phyloP scores from a whole-genome alignment of 73 alveolate species.

The Breviolum minutum region DNA sequence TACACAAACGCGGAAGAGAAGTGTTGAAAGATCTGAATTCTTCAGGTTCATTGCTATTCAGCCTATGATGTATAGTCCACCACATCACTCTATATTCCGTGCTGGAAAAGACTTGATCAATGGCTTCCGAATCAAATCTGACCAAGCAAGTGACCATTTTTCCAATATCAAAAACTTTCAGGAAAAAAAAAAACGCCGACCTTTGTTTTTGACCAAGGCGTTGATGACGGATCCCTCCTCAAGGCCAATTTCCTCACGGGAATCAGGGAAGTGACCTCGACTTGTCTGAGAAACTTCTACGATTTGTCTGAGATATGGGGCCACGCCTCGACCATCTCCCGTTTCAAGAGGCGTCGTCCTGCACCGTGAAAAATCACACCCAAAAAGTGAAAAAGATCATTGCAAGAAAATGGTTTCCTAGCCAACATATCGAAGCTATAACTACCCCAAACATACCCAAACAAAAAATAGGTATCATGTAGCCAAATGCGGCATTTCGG shows the following conservation, averaged over 20 bases:
- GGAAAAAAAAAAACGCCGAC: not conserved
- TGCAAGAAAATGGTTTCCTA: too few species aligned
- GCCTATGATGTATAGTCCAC: not conserved
- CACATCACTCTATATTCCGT: not conserved
- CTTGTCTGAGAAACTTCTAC: not conserved
- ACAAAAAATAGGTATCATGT: not conserved
- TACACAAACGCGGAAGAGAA: not conserved
- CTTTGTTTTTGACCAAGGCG: slow-evolving; percentile 31
- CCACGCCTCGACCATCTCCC: not conserved
- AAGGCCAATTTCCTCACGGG: slow-evolving; percentile 13
- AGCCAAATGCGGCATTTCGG: not conserved
- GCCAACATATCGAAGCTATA: too few species aligned
- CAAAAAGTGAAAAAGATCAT: too few species aligned
- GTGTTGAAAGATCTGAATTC: too few species aligned
- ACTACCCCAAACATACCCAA: not conserved
- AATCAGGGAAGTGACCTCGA: too few species aligned
- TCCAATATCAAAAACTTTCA: not conserved
- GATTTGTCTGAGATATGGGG: too few species aligned
- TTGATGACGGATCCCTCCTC: slow-evolving; percentile 10
- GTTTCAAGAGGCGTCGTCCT: slow-evolving; percentile 50
- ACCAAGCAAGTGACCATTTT: too few species aligned
- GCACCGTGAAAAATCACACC: not conserved
- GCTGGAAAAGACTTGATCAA: not conserved
- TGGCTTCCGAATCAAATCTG: not conserved
- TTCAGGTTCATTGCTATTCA: not conserved